Evolutionary conservation across 768 basidiomycete species (phyloP).

Genomic region (Lactifluus hygrophoroides): DNA sequence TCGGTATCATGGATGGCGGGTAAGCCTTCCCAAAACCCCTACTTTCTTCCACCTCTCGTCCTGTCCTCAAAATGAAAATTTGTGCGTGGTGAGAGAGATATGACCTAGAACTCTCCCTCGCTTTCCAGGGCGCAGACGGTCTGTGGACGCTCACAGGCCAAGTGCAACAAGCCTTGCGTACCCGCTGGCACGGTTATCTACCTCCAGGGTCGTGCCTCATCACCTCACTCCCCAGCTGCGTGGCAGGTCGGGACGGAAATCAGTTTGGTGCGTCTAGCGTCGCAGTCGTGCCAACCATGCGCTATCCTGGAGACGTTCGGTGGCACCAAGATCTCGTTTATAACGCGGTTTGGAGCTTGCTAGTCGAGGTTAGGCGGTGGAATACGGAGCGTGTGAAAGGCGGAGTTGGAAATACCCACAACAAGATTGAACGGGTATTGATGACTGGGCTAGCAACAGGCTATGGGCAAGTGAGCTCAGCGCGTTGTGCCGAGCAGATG

Average conservation of each 20-base stretch:
- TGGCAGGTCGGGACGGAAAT: not conserved
- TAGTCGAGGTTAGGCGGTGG: slow-evolving; percentile 24
- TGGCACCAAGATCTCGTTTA: slow-evolving; percentile 31
- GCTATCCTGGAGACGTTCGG: slow-evolving; percentile 22
- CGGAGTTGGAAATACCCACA: not conserved
- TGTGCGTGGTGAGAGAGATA: not conserved
- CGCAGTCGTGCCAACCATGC: slow-evolving; percentile 31
- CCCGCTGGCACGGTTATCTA: slow-evolving; percentile 1
- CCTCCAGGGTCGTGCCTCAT: slow-evolving; percentile 14
- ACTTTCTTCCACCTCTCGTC: not conserved
- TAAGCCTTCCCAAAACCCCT: not conserved
- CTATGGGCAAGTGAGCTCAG: not conserved
- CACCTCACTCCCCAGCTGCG: not conserved
- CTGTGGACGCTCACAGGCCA: not conserved
- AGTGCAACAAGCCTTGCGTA: slow-evolving; percentile 5
- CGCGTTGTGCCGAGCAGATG: slow-evolving; percentile 14
- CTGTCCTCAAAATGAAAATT: not conserved
- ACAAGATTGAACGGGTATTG: slow-evolving; percentile 12
- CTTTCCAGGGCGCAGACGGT: not conserved
- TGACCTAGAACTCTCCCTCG: slow-evolving; percentile 13
- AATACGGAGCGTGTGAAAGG: slow-evolving; percentile 15
- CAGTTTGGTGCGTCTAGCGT: slow-evolving; percentile 20
- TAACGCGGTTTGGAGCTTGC: slow-evolving; percentile 28
- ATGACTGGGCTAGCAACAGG: slow-evolving; percentile 22
- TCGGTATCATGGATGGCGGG: slow-evolving; percentile 17